Conservation (phyloP, 768 basidiomycete genomes). For the Serendipita sp. region DNA sequence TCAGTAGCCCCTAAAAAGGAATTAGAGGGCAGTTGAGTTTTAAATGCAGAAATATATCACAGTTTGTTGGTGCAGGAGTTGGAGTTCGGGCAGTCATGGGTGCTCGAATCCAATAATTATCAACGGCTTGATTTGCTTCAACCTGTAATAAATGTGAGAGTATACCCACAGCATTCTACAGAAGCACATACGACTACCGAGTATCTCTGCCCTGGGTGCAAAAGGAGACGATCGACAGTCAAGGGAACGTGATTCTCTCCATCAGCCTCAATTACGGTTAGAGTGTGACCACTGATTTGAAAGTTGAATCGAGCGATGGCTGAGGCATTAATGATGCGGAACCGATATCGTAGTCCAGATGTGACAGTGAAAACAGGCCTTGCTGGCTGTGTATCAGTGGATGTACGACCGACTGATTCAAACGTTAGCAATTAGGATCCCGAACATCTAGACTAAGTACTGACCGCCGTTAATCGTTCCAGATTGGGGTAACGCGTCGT, state of each 20-base stretch:
- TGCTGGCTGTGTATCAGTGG: conserved; percentile 8
- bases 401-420: conserved; percentile 9
- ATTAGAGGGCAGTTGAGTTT: not conserved
- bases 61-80: not conserved
- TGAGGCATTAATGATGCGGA: conserved; percentile 26
- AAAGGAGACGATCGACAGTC: conserved; percentile 24
- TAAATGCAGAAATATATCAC: not conserved
- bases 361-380: not conserved
- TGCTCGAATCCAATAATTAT: conserved; percentile 27
- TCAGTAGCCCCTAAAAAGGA: not conserved
- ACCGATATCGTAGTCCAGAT: conserved; percentile 17
- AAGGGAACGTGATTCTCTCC: conserved; percentile 24
- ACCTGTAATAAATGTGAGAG: conserved; percentile 10
- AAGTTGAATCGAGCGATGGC: conserved; percentile 18
- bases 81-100: not conserved
- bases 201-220: conserved; percentile 38
- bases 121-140: conserved; percentile 20
- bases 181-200: conserved; percentile 21
- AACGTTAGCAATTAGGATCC: no score
- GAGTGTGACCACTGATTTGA: conserved; percentile 29
- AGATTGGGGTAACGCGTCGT: conserved; percentile 5
- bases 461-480: conserved; percentile 7
- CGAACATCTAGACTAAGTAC: not conserved
- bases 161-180: not conserved
- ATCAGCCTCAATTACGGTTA: conserved; percentile 35